A percentile compares a stretch with the other conserved stretches of the same genome.
Evolutionary conservation across 306 rosid species (phyloP).

Genomic region (Hippophae rhamnoides): DNA sequence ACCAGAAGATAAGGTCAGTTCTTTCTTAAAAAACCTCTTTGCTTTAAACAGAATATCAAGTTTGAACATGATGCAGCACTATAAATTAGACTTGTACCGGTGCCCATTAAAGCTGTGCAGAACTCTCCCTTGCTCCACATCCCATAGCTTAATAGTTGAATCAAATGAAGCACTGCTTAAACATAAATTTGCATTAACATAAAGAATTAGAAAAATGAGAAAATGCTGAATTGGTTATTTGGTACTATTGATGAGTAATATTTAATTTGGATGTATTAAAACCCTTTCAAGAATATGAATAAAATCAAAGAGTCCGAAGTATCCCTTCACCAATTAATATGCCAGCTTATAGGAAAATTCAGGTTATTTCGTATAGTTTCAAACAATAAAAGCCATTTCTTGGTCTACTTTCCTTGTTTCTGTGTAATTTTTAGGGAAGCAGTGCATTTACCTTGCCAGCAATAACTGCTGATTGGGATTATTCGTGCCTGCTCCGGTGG

Average conservation of each 20-base stretch:
- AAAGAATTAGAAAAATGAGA: background rate
- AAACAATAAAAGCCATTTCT: background rate
- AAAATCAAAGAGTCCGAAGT: too few relatives aligned
- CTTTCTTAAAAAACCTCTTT: too few relatives aligned
- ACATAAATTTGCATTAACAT: constrained; percentile 1
- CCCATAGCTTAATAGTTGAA: constrained; percentile 56
- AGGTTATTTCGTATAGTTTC: background rate
- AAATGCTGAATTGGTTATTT: background rate
- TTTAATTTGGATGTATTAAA: background rate
- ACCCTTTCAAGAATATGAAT: too few relatives aligned
- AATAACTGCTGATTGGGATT: constrained; percentile 43
- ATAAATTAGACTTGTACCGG: constrained; percentile 27
- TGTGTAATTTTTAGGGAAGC: background rate
- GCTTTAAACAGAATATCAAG: too few relatives aligned
- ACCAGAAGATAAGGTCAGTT: too few relatives aligned
- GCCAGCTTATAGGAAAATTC: too few relatives aligned
- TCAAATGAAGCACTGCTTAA: constrained; percentile 56
- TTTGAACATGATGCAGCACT: too few relatives aligned
- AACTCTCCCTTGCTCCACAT: constrained; percentile 46
- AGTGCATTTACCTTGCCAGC: constrained; percentile 42
- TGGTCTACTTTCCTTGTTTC: background rate
- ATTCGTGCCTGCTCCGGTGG: constrained; percentile 47
- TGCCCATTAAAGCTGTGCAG: constrained; percentile 46
- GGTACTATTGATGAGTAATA: background rate
- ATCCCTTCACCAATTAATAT: too few relatives aligned